These are phyloP conservation scores for Ogataea henricii DNA, from an alignment of 805 yeast genomes.

Conservation along the genomic window DNA sequence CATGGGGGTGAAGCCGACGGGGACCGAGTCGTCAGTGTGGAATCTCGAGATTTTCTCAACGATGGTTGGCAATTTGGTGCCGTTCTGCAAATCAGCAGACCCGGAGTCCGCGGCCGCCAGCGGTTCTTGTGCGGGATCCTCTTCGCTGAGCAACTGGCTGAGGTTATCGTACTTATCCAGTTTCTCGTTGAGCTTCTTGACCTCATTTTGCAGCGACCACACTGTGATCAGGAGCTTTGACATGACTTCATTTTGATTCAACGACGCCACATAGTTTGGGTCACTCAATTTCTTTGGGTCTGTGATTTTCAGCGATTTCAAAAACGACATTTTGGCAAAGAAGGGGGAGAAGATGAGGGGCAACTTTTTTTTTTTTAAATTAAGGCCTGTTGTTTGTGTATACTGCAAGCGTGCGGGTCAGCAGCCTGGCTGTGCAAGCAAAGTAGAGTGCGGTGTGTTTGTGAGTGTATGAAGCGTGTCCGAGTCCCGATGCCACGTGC, in stretches of 20 bases:
- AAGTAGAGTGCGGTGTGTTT: background rate
- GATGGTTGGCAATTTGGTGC: conserved; percentile 6
- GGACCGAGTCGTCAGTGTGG: conserved; percentile 16
- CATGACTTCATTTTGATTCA: conserved; percentile 26
- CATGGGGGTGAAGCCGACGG: conserved; percentile 30
- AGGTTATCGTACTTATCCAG: conserved; percentile 24
- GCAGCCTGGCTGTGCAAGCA: background rate
- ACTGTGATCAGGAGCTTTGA: conserved; percentile 24
- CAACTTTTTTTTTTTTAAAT: background rate
- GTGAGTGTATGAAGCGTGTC: background rate
- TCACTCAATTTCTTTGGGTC: conserved; percentile 24
- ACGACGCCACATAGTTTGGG: conserved; percentile 17
- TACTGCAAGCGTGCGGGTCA: background rate
- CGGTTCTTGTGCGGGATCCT: conserved; percentile 10
- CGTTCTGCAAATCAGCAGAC: background rate
- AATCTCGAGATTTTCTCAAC: conserved; percentile 22
- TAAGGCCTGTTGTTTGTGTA: background rate
- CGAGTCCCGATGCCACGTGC: no score
- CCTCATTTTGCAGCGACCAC: conserved; percentile 21
- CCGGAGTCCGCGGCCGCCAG: background rate
- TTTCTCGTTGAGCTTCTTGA: conserved; percentile 19
- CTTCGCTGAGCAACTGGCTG: conserved; percentile 19
- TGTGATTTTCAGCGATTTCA: conserved; percentile 24
- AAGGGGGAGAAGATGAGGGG: background rate
- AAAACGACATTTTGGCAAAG: conserved; percentile 21